phyloP scores from a whole-genome alignment of 306 rosid genomes.

The Adenanthera pavonina region DNA sequence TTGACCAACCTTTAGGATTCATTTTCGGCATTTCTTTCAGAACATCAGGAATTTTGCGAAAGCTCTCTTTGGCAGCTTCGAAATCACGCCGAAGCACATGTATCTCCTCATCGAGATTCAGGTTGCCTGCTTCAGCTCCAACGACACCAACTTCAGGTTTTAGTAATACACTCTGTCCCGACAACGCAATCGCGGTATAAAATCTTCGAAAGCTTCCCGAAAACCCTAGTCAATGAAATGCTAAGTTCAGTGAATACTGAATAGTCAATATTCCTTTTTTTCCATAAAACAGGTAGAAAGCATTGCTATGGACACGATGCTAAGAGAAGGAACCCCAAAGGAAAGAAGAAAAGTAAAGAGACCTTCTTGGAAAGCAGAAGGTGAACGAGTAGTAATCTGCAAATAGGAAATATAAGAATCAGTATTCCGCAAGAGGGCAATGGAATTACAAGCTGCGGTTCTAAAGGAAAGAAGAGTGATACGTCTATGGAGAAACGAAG shows the following conservation, averaged over 20 bases:
- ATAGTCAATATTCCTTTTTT: not conserved
- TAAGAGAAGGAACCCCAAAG: not conserved
- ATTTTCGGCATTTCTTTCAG: conserved; percentile 71
- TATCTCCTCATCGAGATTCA: conserved; percentile 53
- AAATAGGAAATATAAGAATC: conserved; percentile 27
- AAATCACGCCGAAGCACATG: conserved; percentile 63
- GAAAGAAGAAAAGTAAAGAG: not conserved
- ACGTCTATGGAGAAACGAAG: conserved; percentile 47
- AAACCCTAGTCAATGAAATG: conserved; percentile 51
- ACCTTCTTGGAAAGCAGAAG: conserved; percentile 57
- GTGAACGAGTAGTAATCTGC: conserved; percentile 48
- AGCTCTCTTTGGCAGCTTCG: conserved; percentile 67
- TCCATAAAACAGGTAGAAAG: conserved; percentile 18
- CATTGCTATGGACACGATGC: not conserved
- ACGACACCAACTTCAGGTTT: conserved; percentile 31
- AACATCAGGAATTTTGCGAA: conserved; percentile 65
- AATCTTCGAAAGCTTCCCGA: conserved; percentile 55
- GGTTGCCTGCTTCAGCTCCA: conserved; percentile 28
- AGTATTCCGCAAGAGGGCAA: conserved; percentile 24
- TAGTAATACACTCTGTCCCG: conserved; percentile 35
- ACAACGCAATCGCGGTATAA: conserved; percentile 43
- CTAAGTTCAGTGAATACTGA: conserved; percentile 1
- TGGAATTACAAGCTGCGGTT: not conserved
- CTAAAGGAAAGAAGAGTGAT: conserved; percentile 13
- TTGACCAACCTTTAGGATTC: conserved; percentile 80